These are phyloP conservation scores for Gaeumannomyces tritici DNA, from an alignment of 2,329 filamentous ascomycete species.

Conservation along the genomic window DNA sequence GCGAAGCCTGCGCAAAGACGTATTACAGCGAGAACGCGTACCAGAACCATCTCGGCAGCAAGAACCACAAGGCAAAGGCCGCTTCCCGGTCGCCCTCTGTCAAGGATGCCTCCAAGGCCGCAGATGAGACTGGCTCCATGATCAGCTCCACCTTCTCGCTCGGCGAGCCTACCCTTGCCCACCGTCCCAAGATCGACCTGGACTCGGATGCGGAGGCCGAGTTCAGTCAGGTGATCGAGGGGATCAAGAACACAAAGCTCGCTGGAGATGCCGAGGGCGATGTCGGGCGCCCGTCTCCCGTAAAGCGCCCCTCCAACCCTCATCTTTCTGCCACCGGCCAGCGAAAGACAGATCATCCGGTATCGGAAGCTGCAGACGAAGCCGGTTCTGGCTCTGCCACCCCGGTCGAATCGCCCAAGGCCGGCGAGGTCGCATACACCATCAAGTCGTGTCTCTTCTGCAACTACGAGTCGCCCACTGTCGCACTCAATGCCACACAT, in stretches of 20 bases:
- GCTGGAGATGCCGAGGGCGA: conserved; percentile 28
- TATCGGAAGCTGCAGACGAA: conserved; percentile 25
- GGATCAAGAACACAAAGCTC: conserved; percentile 56
- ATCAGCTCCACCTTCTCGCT: conserved; percentile 88
- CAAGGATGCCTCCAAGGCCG: conserved; percentile 45
- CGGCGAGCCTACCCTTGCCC: conserved; percentile 53
- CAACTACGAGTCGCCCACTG: conserved; percentile 69
- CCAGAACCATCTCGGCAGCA: conserved; percentile 82
- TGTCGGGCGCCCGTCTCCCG: conserved; percentile 31
- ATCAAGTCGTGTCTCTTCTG: conserved; percentile 74
- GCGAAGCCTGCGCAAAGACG: conserved; percentile 75
- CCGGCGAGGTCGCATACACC: conserved; percentile 15
- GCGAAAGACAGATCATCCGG: conserved; percentile 36
- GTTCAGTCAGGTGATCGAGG: conserved; percentile 68
- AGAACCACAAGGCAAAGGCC: conserved; percentile 73
- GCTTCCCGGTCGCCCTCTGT: conserved; percentile 29
- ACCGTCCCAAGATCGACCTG: conserved; percentile 24
- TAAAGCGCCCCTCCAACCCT: conserved; percentile 45
- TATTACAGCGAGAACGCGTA: conserved; percentile 97
- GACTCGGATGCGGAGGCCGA: conserved; percentile 65
- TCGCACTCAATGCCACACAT: conserved; percentile 70
- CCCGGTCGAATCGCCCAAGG: conserved; percentile 16
- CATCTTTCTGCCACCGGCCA: conserved; percentile 28
- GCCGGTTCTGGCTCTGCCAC: conserved; percentile 33
- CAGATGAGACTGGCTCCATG: conserved; percentile 70